These are phyloP conservation scores for Geranium brycei DNA, from an alignment of 345 rosid genomes.

Conservation along the genomic window DNA sequence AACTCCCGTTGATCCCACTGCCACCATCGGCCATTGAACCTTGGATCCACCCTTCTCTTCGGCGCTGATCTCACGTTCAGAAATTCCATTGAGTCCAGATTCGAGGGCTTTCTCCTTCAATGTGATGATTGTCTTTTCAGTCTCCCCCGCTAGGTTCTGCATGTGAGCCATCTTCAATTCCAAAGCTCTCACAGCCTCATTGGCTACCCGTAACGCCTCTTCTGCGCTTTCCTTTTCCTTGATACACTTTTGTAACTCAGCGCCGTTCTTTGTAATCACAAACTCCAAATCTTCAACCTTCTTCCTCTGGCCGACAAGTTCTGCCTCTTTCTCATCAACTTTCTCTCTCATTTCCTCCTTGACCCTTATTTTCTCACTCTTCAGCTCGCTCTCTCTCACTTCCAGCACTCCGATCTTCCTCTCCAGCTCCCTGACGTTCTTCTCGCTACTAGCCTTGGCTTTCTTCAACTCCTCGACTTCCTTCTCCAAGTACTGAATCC, in stretches of 20 bases:
- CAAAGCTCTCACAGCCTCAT: slow-evolving; percentile 19
- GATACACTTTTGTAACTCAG: slow-evolving; percentile 25
- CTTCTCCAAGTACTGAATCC: slow-evolving; percentile 27
- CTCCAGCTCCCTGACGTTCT: slow-evolving; percentile 57
- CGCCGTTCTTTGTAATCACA: slow-evolving; percentile 17
- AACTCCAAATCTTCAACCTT: slow-evolving; percentile 29
- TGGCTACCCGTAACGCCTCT: slow-evolving; percentile 20
- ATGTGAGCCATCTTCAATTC: slow-evolving; percentile 23
- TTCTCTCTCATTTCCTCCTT: slow-evolving; percentile 55
- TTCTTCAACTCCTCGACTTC: slow-evolving; percentile 47
- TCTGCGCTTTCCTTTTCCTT: slow-evolving; percentile 27
- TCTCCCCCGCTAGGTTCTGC: slow-evolving; percentile 32
- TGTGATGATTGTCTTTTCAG: slow-evolving; percentile 18
- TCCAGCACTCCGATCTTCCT: slow-evolving; percentile 48
- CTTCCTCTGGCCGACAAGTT: slow-evolving; percentile 26
- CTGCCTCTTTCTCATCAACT: slow-evolving; percentile 37
- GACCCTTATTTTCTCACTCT: slow-evolving; percentile 44
- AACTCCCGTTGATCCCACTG: no score
- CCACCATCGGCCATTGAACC: no score
- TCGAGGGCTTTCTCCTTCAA: slow-evolving; percentile 31
- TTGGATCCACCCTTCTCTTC: no score
- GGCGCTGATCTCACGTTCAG: slow-evolving; percentile 1
- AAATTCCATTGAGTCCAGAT: slow-evolving; percentile 20
- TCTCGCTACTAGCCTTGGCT: slow-evolving; percentile 41
- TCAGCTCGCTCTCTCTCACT: slow-evolving; percentile 44